A percentile compares a stretch with the other conserved stretches of the same genome.
Conservation (phyloP, 768 basidiomycete species). For the Dacryopinax primogenitus region DNA sequence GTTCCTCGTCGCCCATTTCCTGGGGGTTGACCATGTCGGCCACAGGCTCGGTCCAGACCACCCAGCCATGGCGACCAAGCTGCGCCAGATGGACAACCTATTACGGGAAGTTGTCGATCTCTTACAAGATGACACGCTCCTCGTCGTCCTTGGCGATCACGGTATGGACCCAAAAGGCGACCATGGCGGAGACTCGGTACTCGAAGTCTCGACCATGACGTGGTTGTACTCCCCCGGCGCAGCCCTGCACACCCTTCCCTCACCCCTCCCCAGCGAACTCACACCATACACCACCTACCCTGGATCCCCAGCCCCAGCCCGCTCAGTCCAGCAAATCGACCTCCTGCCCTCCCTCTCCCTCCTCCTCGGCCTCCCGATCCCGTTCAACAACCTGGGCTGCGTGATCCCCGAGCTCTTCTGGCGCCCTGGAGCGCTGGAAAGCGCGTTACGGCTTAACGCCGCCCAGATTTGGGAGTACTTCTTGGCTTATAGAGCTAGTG, state of each 20-base stretch:
- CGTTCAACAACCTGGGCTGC: constrained; percentile 86
- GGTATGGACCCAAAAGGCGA: constrained; percentile 94
- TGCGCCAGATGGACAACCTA: constrained; percentile 77
- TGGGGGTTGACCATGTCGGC: constrained; percentile 94
- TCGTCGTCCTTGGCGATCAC: constrained; percentile 89
- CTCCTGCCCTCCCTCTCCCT: constrained; percentile 78
- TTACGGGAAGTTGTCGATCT: constrained; percentile 55
- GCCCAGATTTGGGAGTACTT: constrained; percentile 68
- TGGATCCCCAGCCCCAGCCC: constrained; percentile 28
- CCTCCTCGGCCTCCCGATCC: constrained; percentile 83
- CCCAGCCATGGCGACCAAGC: constrained; percentile 69
- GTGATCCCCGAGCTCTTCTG: constrained; percentile 87
- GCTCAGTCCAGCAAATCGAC: constrained; percentile 84
- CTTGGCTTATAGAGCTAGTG: constrained; percentile 55
- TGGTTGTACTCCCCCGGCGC: constrained; percentile 60
- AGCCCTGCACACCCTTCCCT: constrained; percentile 22
- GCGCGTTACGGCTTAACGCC: constrained; percentile 57
- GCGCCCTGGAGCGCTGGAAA: constrained; percentile 35
- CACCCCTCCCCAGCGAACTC: constrained; percentile 42
- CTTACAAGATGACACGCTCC: constrained; percentile 75
- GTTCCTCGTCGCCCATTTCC: constrained; percentile 79
- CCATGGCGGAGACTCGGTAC: constrained; percentile 79
- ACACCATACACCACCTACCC: constrained; percentile 22
- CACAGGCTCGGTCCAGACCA: constrained; percentile 88
- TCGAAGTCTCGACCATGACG: constrained; percentile 72